Conservation (phyloP, 2,329 filamentous ascomycete genomes). For the Neurospora sp. region DNA sequence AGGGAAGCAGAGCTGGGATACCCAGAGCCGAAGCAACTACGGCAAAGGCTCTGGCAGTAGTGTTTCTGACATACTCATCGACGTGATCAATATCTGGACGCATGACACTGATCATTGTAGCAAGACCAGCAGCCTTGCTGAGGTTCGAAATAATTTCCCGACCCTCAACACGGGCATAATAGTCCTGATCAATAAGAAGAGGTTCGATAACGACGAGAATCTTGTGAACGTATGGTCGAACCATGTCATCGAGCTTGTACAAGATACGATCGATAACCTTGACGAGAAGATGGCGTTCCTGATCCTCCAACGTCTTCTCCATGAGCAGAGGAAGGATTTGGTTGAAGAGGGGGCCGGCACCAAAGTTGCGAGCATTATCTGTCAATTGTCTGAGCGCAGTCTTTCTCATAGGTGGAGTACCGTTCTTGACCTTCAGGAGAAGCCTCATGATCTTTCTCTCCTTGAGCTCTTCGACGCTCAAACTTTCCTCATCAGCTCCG, state of each 20-base stretch:
- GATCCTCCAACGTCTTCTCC: slow-evolving; percentile 96
- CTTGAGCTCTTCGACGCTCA: slow-evolving; percentile 92
- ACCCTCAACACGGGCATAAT: slow-evolving; percentile 95
- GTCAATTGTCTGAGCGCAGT: slow-evolving; percentile 94
- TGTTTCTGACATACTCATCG: slow-evolving; percentile 97
- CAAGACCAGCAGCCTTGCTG: slow-evolving; percentile 89
- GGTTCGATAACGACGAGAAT: slow-evolving; percentile 98
- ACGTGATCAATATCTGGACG: slow-evolving; percentile 96
- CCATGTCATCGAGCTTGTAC: slow-evolving; percentile 95
- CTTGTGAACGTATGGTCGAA: slow-evolving; percentile 94
- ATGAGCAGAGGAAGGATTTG: slow-evolving; percentile 94
- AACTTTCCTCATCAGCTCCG: slow-evolving; percentile 78
- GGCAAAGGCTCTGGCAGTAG: slow-evolving; percentile 90
- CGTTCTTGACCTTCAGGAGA: slow-evolving; percentile 97
- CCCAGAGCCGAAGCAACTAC: slow-evolving; percentile 94
- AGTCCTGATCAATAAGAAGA: slow-evolving; percentile 98
- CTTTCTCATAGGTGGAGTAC: slow-evolving; percentile 96
- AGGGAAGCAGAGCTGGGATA: slow-evolving; percentile 89
- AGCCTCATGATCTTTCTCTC: slow-evolving; percentile 98
- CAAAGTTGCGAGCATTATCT: slow-evolving; percentile 93
- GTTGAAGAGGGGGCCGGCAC: slow-evolving; percentile 88
- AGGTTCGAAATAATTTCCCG: slow-evolving; percentile 98
- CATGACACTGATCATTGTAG: slow-evolving; percentile 99
- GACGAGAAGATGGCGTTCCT: slow-evolving; percentile 94
- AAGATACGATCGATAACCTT: slow-evolving; percentile 98